Base-by-base conservation (phyloP, 2,329 filamentous ascomycete species). In the Xylariaceae sp. region DNA sequence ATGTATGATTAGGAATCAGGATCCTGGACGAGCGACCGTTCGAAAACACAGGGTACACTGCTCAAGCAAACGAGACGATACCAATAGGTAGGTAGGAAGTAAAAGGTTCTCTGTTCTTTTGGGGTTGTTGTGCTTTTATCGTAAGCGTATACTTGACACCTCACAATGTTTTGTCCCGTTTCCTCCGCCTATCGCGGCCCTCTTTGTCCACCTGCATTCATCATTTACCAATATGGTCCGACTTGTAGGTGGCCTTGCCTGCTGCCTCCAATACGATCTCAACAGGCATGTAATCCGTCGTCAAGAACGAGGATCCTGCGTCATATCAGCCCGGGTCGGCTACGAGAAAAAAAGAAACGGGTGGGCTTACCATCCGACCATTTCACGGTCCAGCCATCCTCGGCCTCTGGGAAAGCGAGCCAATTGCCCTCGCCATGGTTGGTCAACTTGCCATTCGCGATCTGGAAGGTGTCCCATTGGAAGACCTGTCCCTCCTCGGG, bases 331-430 rank as follows among this genome's bases (percentile, higher is more conserved):
- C 41, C 37, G 49, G 16, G 45, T 42, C 34, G 22, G 26, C n/a
- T 3, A 15, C n/a, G 2, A 41, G 13, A 29, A n/a, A 32, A 37
- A 21, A 12, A 39, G 15, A n/a, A 12, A 42, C 12, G 34, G 16
- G n/a, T 40, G 30, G 16, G 64, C 71, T 61, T 51, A 72, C 71
- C 68, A 56, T 69, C 67, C 40, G 69, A 69, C 70, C 71, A 74
- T 53, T 67, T 70, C 22, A 72, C 63, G 29, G 56, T 56, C 68
- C 67, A 74, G 44, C 52, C 61, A 15, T 56, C 52, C 13, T 53
- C 48, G 8, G 41, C 51, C 1, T 18, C 39, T 6, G 70, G 71
- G 54, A 73, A 68, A 2, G 68, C 67, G n/a, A 71, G 60, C 72
- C 72, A 74, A 26, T 57, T 44, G 6, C 66, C 67, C 3, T 49